Percentiles rank a stretch among this genome's conserved stretches.
These are phyloP conservation scores for Eutrema salsugineum DNA, from an alignment of 441 rosid species.

Conservation along the genomic window DNA sequence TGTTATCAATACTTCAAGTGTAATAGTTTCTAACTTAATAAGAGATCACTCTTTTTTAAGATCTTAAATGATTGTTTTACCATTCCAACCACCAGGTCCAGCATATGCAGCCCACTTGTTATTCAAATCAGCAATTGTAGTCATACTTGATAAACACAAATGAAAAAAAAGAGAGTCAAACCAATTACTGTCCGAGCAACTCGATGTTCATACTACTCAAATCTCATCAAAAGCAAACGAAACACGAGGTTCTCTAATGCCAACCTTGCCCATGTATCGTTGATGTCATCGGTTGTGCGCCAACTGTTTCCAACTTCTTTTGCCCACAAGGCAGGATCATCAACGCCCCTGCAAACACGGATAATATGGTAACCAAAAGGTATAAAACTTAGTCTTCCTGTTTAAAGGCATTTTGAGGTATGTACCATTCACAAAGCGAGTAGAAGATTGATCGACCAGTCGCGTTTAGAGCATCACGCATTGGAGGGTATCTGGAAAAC, in stretches of 20 bases:
- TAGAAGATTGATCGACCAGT: constrained; percentile 72
- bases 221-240: neutral
- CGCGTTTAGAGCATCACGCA: constrained; percentile 82
- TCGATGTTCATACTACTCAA: neutral
- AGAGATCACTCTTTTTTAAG: neutral
- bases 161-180: neutral
- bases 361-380: neutral
- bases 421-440: constrained; percentile 95
- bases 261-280: constrained; percentile 95
- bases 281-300: constrained; percentile 96
- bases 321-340: constrained; percentile 97
- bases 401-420: neutral
- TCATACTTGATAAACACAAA: constrained; percentile 57
- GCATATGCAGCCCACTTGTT: constrained; percentile 97
- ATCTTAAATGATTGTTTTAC: constrained; percentile 35
- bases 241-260: neutral
- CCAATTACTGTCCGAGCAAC: neutral
- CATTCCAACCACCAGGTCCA: constrained; percentile 99
- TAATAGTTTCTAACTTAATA: neutral
- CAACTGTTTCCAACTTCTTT: constrained; percentile 93
- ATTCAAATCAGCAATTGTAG: constrained; percentile 81
- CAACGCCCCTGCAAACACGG: constrained; percentile 66
- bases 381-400: neutral
- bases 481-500: constrained; percentile 81
- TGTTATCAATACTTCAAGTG: neutral